A percentile compares a stretch with the other conserved stretches of the same genome.
Conservation (phyloP, 345 rosid genomes). For the Citrus maxima region DNA sequence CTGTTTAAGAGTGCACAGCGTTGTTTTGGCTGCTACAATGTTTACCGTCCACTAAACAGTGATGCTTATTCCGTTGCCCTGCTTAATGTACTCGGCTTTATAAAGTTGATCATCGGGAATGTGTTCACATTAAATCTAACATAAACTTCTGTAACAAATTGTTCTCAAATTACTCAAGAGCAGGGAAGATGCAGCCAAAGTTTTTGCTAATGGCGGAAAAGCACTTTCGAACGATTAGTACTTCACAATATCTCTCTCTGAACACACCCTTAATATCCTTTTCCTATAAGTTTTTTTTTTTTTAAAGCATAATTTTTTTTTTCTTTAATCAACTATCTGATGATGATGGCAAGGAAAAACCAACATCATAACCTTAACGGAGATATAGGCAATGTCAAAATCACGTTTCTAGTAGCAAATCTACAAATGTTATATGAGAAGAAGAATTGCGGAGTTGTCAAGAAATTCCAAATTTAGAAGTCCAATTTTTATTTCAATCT, state of each 20-base stretch:
- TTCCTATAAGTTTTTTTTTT: too few species aligned
- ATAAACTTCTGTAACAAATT: neutral
- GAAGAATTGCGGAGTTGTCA: neutral
- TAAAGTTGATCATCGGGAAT: neutral
- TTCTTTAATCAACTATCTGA: too few species aligned
- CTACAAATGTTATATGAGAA: neutral
- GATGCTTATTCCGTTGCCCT: too few species aligned
- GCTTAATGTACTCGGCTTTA: neutral
- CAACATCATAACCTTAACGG: neutral
- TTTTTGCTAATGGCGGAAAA: neutral
- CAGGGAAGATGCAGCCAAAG: neutral
- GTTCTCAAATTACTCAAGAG: too few species aligned
- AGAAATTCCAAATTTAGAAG: neutral
- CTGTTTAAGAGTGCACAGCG: too few species aligned
- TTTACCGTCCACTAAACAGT: too few species aligned
- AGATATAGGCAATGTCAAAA: neutral
- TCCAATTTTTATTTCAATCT: neutral
- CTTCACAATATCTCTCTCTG: too few species aligned
- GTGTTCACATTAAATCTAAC: too few species aligned
- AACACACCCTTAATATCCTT: too few species aligned
- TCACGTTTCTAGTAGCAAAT: neutral
- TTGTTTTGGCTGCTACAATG: too few species aligned
- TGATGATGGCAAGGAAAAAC: neutral
- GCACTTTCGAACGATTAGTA: neutral
- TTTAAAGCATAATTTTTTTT: too few species aligned